phyloP scores from a whole-genome alignment of 495 filamentous ascomycete species.

The Tuber microsphaerosporum region DNA sequence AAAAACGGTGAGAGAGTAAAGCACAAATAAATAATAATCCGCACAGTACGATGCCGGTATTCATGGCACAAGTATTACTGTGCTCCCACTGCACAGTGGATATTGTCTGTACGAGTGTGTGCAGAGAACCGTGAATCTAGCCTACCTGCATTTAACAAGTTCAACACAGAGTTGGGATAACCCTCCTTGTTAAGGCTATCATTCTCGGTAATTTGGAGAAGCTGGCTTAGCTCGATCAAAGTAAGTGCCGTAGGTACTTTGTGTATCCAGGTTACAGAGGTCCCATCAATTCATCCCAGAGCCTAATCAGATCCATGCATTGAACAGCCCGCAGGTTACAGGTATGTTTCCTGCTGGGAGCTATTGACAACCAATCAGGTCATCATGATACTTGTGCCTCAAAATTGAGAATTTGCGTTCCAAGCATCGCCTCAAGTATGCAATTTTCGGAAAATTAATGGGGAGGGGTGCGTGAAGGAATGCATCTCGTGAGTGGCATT shows the following conservation, averaged over 20 bases:
- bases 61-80: not conserved
- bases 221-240: not conserved
- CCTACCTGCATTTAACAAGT: not conserved
- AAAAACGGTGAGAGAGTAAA: not conserved
- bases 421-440: slow-evolving; percentile 1
- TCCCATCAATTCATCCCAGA: not conserved
- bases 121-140: not conserved
- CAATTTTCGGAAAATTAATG: not conserved
- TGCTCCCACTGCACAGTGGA: not conserved
- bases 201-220: not conserved
- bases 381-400: not conserved
- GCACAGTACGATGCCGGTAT: not conserved
- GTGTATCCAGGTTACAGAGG: not conserved
- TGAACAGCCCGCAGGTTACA: not conserved
- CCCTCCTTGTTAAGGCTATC: not conserved
- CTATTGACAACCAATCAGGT: not conserved
- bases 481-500: not conserved
- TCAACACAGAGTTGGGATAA: not conserved
- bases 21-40: not conserved
- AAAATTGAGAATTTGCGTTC: not conserved
- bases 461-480: not conserved
- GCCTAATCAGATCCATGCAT: not conserved
- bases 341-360: not conserved
- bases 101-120: not conserved
- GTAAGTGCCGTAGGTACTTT: not conserved